Evolutionary conservation across 805 yeast species (phyloP).

Genomic region (Cyberlindnera amylophila): DNA sequence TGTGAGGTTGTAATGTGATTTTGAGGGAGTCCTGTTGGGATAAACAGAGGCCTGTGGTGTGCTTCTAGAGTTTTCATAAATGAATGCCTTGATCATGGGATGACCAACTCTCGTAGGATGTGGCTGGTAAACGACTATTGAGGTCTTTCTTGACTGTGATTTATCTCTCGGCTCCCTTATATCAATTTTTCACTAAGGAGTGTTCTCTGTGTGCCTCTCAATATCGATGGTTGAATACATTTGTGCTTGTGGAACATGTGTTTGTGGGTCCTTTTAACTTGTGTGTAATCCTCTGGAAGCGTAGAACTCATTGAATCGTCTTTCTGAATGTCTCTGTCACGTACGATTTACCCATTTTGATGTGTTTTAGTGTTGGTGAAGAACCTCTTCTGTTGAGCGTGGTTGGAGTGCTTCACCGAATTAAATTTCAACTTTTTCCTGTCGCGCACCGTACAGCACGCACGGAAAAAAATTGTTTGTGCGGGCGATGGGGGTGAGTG

Average conservation of each 20-base stretch:
- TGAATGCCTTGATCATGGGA: too few species aligned
- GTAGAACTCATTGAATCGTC: conserved; percentile 2
- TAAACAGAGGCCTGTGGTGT: too few species aligned
- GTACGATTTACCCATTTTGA: conserved; percentile 31
- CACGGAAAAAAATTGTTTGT: conserved; percentile 10
- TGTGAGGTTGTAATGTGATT: too few species aligned
- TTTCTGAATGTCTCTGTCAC: conserved; percentile 10
- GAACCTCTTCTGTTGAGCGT: conserved; percentile 2
- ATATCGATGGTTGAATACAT: background rate
- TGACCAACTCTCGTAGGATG: too few species aligned
- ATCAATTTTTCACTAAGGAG: background rate
- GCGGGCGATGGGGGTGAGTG: background rate
- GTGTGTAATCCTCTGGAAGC: background rate
- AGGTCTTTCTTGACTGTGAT: too few species aligned
- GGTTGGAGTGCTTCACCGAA: conserved; percentile 10
- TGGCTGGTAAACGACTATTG: too few species aligned
- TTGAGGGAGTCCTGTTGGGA: too few species aligned
- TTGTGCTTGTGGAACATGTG: background rate
- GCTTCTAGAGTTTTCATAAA: too few species aligned
- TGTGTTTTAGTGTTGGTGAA: conserved; percentile 16
- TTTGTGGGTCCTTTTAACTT: background rate
- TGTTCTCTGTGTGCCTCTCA: background rate
- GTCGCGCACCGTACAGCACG: conserved; percentile 7
- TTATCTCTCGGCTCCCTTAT: background rate
- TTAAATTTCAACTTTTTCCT: conserved; percentile 22